Conservation (phyloP, 805 yeast genomes). For the Yamadazyma scolyti region DNA sequence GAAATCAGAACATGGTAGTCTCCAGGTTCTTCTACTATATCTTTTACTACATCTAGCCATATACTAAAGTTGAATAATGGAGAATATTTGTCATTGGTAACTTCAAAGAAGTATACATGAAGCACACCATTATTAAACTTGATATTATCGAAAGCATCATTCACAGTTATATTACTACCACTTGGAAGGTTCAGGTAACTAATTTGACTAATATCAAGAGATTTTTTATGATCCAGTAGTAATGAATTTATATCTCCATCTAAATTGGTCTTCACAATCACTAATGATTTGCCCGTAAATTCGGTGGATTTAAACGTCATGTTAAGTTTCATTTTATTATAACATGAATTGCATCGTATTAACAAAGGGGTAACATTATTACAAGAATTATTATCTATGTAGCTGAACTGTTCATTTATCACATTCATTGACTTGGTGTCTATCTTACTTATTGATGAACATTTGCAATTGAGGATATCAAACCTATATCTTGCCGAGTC, state of each 20-base stretch:
- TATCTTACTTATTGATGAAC: slow-evolving; percentile 15
- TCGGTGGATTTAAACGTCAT: slow-evolving; percentile 16
- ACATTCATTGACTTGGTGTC: slow-evolving; percentile 13
- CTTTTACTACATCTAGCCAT: slow-evolving; percentile 19
- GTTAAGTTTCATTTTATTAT: slow-evolving; percentile 24
- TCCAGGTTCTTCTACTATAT: too few relatives aligned
- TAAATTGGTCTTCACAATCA: slow-evolving; percentile 26
- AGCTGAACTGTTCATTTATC: slow-evolving; percentile 16
- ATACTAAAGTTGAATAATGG: slow-evolving; percentile 21
- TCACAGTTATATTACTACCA: slow-evolving; percentile 16
- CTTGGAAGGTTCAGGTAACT: slow-evolving; percentile 11
- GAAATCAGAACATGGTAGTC: slow-evolving; percentile 9
- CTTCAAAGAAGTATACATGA: slow-evolving; percentile 25
- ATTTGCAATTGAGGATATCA: too few relatives aligned
- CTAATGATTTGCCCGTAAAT: slow-evolving; percentile 15
- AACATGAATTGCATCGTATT: slow-evolving; percentile 20
- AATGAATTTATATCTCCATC: background rate
- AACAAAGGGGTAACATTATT: slow-evolving; percentile 24
- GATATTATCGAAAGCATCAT: slow-evolving; percentile 19
- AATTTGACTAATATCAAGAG: slow-evolving; percentile 27
- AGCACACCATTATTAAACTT: slow-evolving; percentile 14
- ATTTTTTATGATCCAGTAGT: too few relatives aligned
- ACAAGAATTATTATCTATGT: slow-evolving; percentile 20
- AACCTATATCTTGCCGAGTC: too few relatives aligned
- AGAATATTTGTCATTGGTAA: slow-evolving; percentile 7